Percentiles rank a stretch among this genome's conserved stretches.
Conservation (phyloP, 192 early-diverging fungal species). For the Chytriomyces sp. region DNA sequence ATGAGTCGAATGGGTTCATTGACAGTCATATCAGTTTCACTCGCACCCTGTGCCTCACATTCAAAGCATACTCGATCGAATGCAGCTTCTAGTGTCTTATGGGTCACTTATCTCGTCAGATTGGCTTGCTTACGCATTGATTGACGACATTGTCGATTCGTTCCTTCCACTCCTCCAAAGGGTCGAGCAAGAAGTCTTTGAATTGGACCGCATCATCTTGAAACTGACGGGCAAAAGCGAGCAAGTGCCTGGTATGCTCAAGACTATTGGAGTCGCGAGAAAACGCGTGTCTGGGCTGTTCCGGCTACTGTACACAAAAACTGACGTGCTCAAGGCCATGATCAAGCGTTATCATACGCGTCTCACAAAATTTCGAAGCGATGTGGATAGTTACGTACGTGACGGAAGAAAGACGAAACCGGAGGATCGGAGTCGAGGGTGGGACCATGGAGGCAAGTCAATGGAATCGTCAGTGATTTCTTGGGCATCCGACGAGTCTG, state of each 20-base stretch:
- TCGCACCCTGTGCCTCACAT: slow-evolving; percentile 75
- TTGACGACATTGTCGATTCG: slow-evolving; percentile 93
- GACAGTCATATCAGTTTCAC: slow-evolving; percentile 68
- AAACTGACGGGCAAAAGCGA: slow-evolving; percentile 91
- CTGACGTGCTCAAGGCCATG: slow-evolving; percentile 71
- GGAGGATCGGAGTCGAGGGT: too few species aligned
- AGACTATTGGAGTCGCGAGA: slow-evolving; percentile 70
- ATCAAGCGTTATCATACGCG: slow-evolving; percentile 60
- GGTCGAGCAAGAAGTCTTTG: slow-evolving; percentile 93
- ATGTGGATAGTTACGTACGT: too few species aligned
- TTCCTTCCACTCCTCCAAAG: slow-evolving; percentile 82
- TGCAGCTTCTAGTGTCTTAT: slow-evolving; percentile 83
- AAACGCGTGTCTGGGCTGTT: slow-evolving; percentile 71
- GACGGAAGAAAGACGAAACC: too few species aligned
- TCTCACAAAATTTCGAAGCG: too few species aligned
- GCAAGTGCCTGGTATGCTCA: slow-evolving; percentile 57
- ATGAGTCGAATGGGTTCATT: background rate
- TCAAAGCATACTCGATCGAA: slow-evolving; percentile 79
- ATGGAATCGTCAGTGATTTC: too few species aligned
- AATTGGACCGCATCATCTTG: slow-evolving; percentile 91
- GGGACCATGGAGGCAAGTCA: too few species aligned
- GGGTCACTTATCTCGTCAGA: slow-evolving; percentile 82
- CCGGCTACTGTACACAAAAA: slow-evolving; percentile 65
- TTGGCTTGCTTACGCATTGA: slow-evolving; percentile 95
- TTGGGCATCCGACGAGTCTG: too few species aligned